A percentile compares a stretch with the other conserved stretches of the same genome.
Conservation (phyloP, 176 grass and related monocot species). For the Cenchrus americanus region DNA sequence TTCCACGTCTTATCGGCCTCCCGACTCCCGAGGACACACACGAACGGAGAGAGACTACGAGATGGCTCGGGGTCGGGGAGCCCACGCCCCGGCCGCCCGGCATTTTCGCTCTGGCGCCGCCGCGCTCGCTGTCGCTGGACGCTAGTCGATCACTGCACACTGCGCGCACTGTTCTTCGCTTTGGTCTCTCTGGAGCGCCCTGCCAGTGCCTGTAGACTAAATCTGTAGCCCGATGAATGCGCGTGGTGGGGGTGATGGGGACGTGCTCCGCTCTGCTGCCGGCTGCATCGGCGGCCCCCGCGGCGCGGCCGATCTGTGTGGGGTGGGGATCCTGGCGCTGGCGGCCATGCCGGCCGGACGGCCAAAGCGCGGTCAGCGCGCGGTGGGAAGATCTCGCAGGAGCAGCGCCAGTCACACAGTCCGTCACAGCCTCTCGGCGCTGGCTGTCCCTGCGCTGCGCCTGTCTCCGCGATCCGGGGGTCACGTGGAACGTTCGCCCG, state of each 20-base stretch:
- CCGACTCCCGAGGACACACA: no score
- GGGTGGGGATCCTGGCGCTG: background rate
- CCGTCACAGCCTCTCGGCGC: background rate
- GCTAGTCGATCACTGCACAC: no score
- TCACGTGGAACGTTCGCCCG: background rate
- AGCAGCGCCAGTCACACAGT: background rate
- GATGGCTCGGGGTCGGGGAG: no score
- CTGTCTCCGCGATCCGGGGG: background rate
- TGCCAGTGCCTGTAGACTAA: background rate
- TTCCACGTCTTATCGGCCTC: background rate
- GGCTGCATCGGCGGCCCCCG: background rate
- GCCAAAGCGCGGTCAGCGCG: background rate
- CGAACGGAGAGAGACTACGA: no score
- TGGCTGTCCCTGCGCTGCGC: background rate
- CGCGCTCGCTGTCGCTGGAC: no score
- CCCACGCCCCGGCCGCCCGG: no score
- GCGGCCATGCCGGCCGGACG: conserved; percentile 13
- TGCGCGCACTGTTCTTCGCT: background rate
- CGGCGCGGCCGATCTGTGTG: background rate
- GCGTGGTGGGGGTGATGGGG: background rate
- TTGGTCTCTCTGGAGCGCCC: background rate
- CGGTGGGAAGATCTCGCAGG: background rate
- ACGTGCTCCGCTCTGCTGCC: background rate
- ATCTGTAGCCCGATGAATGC: conserved; percentile 1
- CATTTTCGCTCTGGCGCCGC: no score